These are phyloP conservation scores for Pugionium dolabratum DNA, from an alignment of 345 rosid species.

Conservation along the genomic window DNA sequence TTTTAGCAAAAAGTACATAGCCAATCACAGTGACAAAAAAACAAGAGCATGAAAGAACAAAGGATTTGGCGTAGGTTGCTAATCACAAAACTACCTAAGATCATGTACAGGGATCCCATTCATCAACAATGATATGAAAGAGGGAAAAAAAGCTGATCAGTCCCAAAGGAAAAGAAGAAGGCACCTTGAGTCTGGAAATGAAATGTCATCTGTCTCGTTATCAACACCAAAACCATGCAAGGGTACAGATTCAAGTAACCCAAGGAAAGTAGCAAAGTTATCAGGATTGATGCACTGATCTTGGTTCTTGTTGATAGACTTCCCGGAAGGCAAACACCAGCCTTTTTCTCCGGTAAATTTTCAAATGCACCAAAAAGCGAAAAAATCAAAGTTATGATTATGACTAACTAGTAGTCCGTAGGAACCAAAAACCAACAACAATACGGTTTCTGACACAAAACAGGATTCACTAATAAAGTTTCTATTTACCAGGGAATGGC, in stretches of 20 bases:
- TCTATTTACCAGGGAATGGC: slow-evolving; percentile 53
- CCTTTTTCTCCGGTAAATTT: slow-evolving; percentile 48
- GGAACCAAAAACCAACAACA: slow-evolving; percentile 27
- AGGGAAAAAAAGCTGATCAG: slow-evolving; percentile 1
- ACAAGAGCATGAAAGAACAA: slow-evolving; percentile 20
- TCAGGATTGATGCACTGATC: slow-evolving; percentile 74
- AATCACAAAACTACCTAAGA: slow-evolving; percentile 16
- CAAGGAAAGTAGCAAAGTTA: slow-evolving; percentile 72
- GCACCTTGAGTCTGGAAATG: slow-evolving; percentile 65
- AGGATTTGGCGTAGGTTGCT: slow-evolving; percentile 2
- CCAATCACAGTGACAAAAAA: slow-evolving; percentile 5
- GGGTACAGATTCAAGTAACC: slow-evolving; percentile 83
- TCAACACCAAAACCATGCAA: slow-evolving; percentile 63
- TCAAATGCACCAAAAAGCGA: slow-evolving; percentile 48
- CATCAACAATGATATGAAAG: slow-evolving; percentile 22
- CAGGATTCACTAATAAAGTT: too few species aligned
- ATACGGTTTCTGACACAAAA: too few species aligned
- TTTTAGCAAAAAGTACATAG: slow-evolving; percentile 11
- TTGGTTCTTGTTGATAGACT: slow-evolving; percentile 51
- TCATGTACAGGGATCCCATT: slow-evolving; percentile 17
- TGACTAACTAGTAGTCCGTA: slow-evolving; percentile 5
- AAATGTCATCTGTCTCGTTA: slow-evolving; percentile 57
- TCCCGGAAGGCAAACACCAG: slow-evolving; percentile 60
- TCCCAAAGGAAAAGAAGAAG: slow-evolving; percentile 25
- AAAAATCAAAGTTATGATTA: neutral